Percentiles rank a stretch among this genome's conserved stretches.
Conservation (phyloP, 441 rosid species). For the Populus hybrid region DNA sequence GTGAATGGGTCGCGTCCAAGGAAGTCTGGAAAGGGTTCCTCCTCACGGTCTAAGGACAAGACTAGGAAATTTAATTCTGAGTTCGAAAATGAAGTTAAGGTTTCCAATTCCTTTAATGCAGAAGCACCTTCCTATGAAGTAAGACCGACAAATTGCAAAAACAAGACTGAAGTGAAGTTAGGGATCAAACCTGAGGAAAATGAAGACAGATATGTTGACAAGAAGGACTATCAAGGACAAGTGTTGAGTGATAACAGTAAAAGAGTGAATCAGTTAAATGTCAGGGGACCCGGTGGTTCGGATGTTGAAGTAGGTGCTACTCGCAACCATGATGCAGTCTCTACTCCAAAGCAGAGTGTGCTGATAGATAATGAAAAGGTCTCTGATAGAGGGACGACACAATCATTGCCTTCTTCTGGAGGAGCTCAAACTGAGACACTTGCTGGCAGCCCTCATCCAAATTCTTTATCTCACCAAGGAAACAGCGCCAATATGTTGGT, state of each 20-base stretch:
- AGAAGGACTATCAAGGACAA: conserved; percentile 42
- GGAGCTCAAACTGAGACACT: conserved; percentile 44
- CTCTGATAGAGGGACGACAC: conserved; percentile 41
- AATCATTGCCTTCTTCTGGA: conserved; percentile 43
- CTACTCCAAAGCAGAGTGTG: conserved; percentile 45
- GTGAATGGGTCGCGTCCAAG: conserved; percentile 40
- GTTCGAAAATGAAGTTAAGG: conserved; percentile 30
- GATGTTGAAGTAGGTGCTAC: conserved; percentile 44
- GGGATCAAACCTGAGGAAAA: conserved; percentile 36
- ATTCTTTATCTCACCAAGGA: conserved; percentile 37
- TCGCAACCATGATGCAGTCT: conserved; percentile 32
- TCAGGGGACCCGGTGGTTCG: conserved; percentile 36
- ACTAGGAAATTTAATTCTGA: conserved; percentile 43
- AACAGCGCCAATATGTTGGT: conserved; percentile 29
- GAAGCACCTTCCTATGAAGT: conserved; percentile 33
- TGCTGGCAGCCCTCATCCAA: conserved; percentile 24
- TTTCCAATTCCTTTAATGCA: conserved; percentile 27
- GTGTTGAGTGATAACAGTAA: conserved; percentile 36
- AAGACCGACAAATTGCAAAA: conserved; percentile 41
- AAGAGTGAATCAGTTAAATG: conserved; percentile 38
- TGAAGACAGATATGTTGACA: conserved; percentile 41
- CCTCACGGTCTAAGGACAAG: conserved; percentile 67
- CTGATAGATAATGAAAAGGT: conserved; percentile 38
- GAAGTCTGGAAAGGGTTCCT: conserved; percentile 66
- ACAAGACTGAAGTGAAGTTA: conserved; percentile 38